Conservation (phyloP, 768 basidiomycete species). For the Suillus paluster region DNA sequence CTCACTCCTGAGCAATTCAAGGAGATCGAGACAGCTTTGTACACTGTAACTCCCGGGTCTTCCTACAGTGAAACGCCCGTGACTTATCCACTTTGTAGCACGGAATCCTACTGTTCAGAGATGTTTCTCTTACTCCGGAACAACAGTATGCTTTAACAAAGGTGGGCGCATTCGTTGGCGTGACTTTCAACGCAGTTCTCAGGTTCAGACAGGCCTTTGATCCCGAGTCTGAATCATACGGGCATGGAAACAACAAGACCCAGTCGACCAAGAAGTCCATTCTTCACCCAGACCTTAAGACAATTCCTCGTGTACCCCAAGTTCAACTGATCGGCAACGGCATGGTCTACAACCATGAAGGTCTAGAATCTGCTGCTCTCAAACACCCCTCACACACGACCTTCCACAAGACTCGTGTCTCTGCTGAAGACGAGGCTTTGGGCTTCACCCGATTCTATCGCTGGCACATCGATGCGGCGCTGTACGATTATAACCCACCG, state of each 20-base stretch:
- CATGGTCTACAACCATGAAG: constrained; percentile 77
- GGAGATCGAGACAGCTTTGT: constrained; percentile 72
- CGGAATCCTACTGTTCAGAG: constrained; percentile 73
- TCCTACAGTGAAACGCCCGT: background rate
- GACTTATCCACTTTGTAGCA: constrained; percentile 48
- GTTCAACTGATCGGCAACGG: constrained; percentile 95
- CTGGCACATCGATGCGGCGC: constrained; percentile 92
- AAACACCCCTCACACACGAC: constrained; percentile 87
- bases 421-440: constrained; percentile 71
- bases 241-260: constrained; percentile 90
- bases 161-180: constrained; percentile 43
- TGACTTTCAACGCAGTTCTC: constrained; percentile 14
- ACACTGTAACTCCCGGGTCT: constrained; percentile 56
- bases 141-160: constrained; percentile 87
- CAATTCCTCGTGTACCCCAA: constrained; percentile 85
- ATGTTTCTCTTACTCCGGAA: constrained; percentile 71
- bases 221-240: constrained; percentile 62
- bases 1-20: constrained; percentile 64
- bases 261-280: constrained; percentile 75
- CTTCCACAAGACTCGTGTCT: constrained; percentile 83
- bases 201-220: constrained; percentile 71
- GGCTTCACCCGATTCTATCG: constrained; percentile 90
- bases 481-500: constrained; percentile 78
- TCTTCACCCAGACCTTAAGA: constrained; percentile 89
- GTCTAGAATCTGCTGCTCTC: constrained; percentile 74